Conservation (phyloP, 768 basidiomycete genomes). For the Mycena vitilis region DNA sequence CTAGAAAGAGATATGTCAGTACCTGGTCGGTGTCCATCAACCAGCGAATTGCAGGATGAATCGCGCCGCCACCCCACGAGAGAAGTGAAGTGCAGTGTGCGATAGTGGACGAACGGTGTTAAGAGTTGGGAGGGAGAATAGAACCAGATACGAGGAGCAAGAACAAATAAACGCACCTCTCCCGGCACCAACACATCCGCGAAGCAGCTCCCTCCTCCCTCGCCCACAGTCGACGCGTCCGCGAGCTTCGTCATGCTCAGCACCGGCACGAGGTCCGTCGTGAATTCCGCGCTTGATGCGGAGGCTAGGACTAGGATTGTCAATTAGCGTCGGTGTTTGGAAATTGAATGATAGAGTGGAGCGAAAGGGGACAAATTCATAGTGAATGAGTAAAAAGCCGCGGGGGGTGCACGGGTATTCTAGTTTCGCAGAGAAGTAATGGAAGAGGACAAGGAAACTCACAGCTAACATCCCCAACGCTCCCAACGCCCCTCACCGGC, state of each 20-base stretch:
- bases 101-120: too few relatives aligned
- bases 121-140: background rate
- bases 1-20: background rate
- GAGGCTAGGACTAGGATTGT: constrained; percentile 28
- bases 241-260: constrained; percentile 34
- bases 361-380: too few relatives aligned
- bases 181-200: constrained; percentile 33
- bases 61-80: too few relatives aligned
- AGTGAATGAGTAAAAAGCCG: too few relatives aligned
- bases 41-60: too few relatives aligned
- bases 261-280: constrained; percentile 36
- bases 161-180: constrained; percentile 17
- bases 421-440: background rate
- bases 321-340: too few relatives aligned
- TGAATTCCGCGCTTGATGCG: constrained; percentile 35
- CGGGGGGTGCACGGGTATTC: too few relatives aligned
- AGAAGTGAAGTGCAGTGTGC: too few relatives aligned
- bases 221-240: background rate
- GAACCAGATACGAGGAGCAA: background rate
- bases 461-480: constrained; percentile 24
- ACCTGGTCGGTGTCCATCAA: too few relatives aligned
- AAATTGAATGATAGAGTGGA: too few relatives aligned
- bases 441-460: constrained; percentile 11
- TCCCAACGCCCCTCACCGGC: constrained; percentile 10
- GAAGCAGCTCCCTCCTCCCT: constrained; percentile 22